A percentile compares a stretch with the other conserved stretches of the same genome.
These are phyloP conservation scores for Cryphonectria carpinicola DNA, from an alignment of 2,329 filamentous ascomycete species.

Conservation along the genomic window DNA sequence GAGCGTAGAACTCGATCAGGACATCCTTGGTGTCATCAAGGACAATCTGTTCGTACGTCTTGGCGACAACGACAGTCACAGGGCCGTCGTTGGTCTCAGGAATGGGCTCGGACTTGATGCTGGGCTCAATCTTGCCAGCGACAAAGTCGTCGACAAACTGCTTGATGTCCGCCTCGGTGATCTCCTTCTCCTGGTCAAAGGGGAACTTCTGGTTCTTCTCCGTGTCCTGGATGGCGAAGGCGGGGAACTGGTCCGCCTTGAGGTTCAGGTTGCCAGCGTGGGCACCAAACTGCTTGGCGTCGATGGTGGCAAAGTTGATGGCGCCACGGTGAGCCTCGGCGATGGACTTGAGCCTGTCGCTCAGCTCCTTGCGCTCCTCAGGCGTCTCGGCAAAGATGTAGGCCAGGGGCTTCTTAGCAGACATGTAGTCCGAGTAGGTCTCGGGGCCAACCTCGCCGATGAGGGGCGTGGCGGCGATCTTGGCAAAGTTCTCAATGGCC, in stretches of 20 bases:
- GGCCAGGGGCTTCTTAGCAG: slow-evolving; percentile 85
- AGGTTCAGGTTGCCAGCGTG: slow-evolving; percentile 98
- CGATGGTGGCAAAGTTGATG: slow-evolving; percentile 98
- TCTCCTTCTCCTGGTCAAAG: slow-evolving; percentile 80
- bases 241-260: slow-evolving; percentile 90
- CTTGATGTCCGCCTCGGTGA: slow-evolving; percentile 72
- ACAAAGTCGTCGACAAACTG: slow-evolving; percentile 86
- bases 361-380: slow-evolving; percentile 84
- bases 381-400: slow-evolving; percentile 96
- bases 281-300: slow-evolving; percentile 90
- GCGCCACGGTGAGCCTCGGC: slow-evolving; percentile 91
- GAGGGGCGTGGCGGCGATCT: slow-evolving; percentile 82
- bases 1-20: slow-evolving; percentile 96
- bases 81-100: slow-evolving; percentile 91
- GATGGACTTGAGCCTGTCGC: slow-evolving; percentile 78
- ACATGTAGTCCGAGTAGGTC: slow-evolving; percentile 95
- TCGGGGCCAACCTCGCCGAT: slow-evolving; percentile 96
- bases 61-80: slow-evolving; percentile 86
- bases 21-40: slow-evolving; percentile 96
- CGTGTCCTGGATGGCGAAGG: slow-evolving; percentile 96
- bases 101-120: slow-evolving; percentile 97
- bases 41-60: slow-evolving; percentile 90
- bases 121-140: slow-evolving; percentile 87
- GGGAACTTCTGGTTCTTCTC: slow-evolving; percentile 97
- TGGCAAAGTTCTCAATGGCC: slow-evolving; percentile 80